These are phyloP conservation scores for Peterozyma xylosa DNA, from an alignment of 805 yeast species.

Conservation along the genomic window DNA sequence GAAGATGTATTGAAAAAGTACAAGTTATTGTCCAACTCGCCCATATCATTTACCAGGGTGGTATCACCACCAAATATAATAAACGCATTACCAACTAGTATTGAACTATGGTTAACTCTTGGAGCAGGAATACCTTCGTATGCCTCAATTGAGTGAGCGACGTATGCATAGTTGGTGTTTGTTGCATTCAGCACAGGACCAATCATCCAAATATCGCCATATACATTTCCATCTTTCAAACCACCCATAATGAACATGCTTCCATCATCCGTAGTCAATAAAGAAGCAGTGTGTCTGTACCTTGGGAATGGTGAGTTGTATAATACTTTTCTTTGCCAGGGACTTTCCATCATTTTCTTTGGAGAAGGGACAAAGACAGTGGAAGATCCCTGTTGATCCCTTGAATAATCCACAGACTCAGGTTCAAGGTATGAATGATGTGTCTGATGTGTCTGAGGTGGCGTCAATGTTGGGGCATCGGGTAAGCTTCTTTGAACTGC, in stretches of 20 bases:
- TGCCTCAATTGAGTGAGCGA: constrained; percentile 54
- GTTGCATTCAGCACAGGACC: constrained; percentile 37
- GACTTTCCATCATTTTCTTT: constrained; percentile 15
- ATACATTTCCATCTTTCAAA: constrained; percentile 81
- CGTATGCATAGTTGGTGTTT: constrained; percentile 27
- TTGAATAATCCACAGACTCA: too few species aligned
- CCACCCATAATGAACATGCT: constrained; percentile 94
- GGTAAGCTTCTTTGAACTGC: not conserved
- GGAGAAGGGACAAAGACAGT: too few species aligned
- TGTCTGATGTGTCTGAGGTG: not conserved
- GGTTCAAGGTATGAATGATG: not conserved
- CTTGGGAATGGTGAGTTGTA: constrained; percentile 86
- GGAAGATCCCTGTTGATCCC: too few species aligned
- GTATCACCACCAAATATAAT: constrained; percentile 97
- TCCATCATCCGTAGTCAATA: constrained; percentile 68
- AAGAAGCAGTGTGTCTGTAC: constrained; percentile 84
- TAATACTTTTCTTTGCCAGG: constrained; percentile 63
- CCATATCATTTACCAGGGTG: constrained; percentile 61
- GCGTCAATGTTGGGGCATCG: not conserved
- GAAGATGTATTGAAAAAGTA: constrained; percentile 80
- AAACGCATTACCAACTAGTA: constrained; percentile 89
- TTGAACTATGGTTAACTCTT: constrained; percentile 91
- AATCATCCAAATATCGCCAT: constrained; percentile 93
- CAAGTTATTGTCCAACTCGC: constrained; percentile 81
- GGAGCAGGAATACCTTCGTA: constrained; percentile 86